These are phyloP conservation scores for Teunomyces stri DNA, from an alignment of 805 yeast species.

Conservation along the genomic window DNA sequence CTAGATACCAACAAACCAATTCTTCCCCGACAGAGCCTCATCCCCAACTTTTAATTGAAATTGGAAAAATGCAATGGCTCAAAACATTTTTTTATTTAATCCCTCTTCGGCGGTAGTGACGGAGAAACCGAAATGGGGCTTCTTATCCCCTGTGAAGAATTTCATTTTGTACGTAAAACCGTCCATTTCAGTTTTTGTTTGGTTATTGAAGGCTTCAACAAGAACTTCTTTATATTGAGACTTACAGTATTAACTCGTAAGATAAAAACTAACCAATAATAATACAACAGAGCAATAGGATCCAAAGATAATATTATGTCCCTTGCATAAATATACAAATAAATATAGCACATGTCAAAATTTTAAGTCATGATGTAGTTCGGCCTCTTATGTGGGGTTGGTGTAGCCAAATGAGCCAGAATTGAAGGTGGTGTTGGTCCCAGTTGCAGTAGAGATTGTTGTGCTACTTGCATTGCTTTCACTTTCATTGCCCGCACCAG, in stretches of 20 bases:
- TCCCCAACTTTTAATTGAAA: not conserved
- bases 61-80: not conserved
- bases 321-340: constrained; percentile 2
- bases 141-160: not conserved
- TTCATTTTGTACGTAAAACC: not conserved
- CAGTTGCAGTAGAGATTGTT: not conserved
- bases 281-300: constrained; percentile 1
- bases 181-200: not conserved
- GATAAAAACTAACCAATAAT: constrained; percentile 2
- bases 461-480: not conserved
- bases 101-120: not conserved
- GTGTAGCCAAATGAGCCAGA: constrained; percentile 3
- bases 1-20: not conserved
- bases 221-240: not conserved
- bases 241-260: not conserved
- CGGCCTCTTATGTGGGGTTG: constrained; percentile 2
- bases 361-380: not conserved
- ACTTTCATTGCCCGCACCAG: not conserved
- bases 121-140: not conserved
- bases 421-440: not conserved
- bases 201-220: too few relatives aligned
- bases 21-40: not conserved
- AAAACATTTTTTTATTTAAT: not conserved
- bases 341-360: not conserved
- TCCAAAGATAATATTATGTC: not conserved